phyloP scores from a whole-genome alignment of 345 rosid genomes.

The Arabidopsis thaliana region TAIR10.1 NC_003070.9:25672501-25673000 shows the following conservation, averaged over 20 bases:
- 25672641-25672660: slow-evolving; percentile 1
- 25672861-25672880: background rate
- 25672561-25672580: too few relatives aligned
- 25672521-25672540: too few relatives aligned
- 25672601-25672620: slow-evolving; percentile 15
- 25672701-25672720: background rate
- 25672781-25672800: background rate
- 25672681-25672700: background rate
- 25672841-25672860: background rate
- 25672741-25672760: background rate
- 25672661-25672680: background rate
- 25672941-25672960: too few relatives aligned
- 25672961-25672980: too few relatives aligned
- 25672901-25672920: background rate
- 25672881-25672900: background rate
- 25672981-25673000: background rate
- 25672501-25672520: too few relatives aligned
- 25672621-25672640: background rate
- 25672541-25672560: too few relatives aligned
- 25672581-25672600: too few relatives aligned
- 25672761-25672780: background rate
- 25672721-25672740: background rate
- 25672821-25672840: background rate
- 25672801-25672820: background rate
- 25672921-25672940: background rate